Evolutionary conservation across 2,329 filamentous ascomycete genomes (phyloP).

Genomic region (Aspergillus phoenicis): DNA sequence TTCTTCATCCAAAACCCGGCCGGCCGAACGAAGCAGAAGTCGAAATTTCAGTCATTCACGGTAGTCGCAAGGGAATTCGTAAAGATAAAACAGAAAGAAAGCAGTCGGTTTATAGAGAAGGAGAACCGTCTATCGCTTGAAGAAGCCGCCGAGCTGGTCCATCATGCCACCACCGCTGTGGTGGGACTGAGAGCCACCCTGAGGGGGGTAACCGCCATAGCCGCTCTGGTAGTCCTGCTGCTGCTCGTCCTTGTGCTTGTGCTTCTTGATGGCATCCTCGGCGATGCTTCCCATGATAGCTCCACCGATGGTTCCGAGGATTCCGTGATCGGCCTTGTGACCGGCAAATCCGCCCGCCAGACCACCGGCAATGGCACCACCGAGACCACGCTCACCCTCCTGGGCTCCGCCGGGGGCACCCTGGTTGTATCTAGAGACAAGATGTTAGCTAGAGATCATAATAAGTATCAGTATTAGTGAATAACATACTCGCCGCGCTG

Average conservation of each 20-base stretch:
- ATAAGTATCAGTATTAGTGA: background rate
- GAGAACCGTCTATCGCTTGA: slow-evolving; percentile 37
- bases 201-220: slow-evolving; percentile 18
- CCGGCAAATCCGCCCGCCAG: slow-evolving; percentile 50
- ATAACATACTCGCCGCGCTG: slow-evolving; percentile 28
- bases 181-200: slow-evolving; percentile 23
- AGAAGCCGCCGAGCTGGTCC: slow-evolving; percentile 40
- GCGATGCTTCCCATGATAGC: slow-evolving; percentile 50
- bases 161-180: slow-evolving; percentile 28
- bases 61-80: slow-evolving; percentile 8
- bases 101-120: slow-evolving; percentile 10
- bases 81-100: slow-evolving; percentile 5
- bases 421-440: slow-evolving; percentile 27
- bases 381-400: slow-evolving; percentile 50
- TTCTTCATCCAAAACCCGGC: slow-evolving; percentile 16
- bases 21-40: slow-evolving; percentile 20
- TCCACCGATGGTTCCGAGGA: slow-evolving; percentile 52
- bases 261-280: slow-evolving; percentile 50
- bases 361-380: slow-evolving; percentile 51
- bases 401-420: slow-evolving; percentile 42
- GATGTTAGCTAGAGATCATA: background rate
- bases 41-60: slow-evolving; percentile 20
- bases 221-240: slow-evolving; percentile 21
- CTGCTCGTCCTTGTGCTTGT: slow-evolving; percentile 41
- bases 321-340: slow-evolving; percentile 51